Evolutionary conservation across 192 early-diverging fungal species (phyloP), one percentile per base, ranked within the genome.

Genomic region (Rhizoclosmatium globosum): DNA sequence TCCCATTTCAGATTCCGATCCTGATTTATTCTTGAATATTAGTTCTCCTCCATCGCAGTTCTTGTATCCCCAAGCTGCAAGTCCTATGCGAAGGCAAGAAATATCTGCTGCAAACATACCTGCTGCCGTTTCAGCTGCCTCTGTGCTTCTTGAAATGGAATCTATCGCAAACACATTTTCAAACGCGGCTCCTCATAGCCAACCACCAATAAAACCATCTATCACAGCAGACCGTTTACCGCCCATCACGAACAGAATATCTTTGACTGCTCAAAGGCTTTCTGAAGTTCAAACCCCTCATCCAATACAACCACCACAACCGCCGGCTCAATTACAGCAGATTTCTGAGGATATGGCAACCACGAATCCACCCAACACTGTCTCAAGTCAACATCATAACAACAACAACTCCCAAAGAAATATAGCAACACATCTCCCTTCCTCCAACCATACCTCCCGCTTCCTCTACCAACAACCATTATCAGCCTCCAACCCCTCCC

Each of bases 331-430:
- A 21, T 59, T 6, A 72, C 48, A 31, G 70, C 68, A 48, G 15
- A 44, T 69, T 69, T 21, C 9, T 17, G n/a, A 15, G 42, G 42
- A 43, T 17, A n/a, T 9, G 7, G 31, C 45, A 19, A 46, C 15
- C 45, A n/a, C 45, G 21, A 2, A 13, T 43, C 15, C 45, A 69
- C 11, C 15, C 68, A 19, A 15, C 47, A 46, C 2, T 15, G 13
- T 11, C 3, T 13, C 50, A 53, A 53, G 13, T 23, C 11, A 11
- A 57, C n/a, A 41, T 19, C 47, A 59, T 50, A 23, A 58, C n/a
- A 72, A 59, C 23, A 44, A 69, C 67, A 43, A 68, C 67, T 72
- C 7, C 21, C 48, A 72, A 57, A 50, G 57, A 39, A 72, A 72
- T 39, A 44, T 72, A 2, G 48, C 70, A 39, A 39, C 57, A n/a